Base-by-base conservation (phyloP, 345 rosid species). In the Eucalyptus polyanthemos region DNA sequence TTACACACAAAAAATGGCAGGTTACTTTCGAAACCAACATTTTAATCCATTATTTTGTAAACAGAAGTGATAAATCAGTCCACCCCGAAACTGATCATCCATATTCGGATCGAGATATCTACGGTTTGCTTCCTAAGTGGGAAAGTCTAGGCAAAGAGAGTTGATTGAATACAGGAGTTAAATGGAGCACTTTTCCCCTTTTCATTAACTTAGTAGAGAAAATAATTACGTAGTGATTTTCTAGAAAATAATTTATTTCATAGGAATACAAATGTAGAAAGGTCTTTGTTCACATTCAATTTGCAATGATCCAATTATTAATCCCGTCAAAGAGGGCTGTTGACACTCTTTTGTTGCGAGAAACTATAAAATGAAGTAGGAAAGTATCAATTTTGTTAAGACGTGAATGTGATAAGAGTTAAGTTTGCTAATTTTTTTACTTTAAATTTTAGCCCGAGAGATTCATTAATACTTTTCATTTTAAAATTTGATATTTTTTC, bases 61-160 rank as follows among this genome's bases (percentile, higher is more conserved):
- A 65, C 5, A 0, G 0, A 29, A 7, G 37, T 65, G 3, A 14
- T 8, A n/a, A 14, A 65, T 65, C 3, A 2, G 3, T 65, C 0
- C 2, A 65, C 76, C 1, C 0, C 5, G 3, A n/a, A 14, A 4
- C 0, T 1, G 3, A 65, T 65, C 2, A 65, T 65, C 21, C 37
- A 5, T 65, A 14, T 65, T 15, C 0, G 5, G 5, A 65, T n/a
- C 0, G 5, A 65, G 76, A 65, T 65, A 65, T 65, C 21, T 65
- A 7, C 9, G 17, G 9, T 4, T 65, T 65, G 19, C 76, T 65
- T n/a, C 37, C 37, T 14, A n/a, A 65, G 6, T 14, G 19, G 6
- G 37, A 65, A 65, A 14, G 17, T 14, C 9, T n/a, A 65, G 76
- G 9, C 37, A 29, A 29, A 65, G 3, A n/a, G 19, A 11, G 37